Evolutionary conservation across 2,329 filamentous ascomycete genomes (phyloP).

Genomic region (Colletotrichum lupini): DNA sequence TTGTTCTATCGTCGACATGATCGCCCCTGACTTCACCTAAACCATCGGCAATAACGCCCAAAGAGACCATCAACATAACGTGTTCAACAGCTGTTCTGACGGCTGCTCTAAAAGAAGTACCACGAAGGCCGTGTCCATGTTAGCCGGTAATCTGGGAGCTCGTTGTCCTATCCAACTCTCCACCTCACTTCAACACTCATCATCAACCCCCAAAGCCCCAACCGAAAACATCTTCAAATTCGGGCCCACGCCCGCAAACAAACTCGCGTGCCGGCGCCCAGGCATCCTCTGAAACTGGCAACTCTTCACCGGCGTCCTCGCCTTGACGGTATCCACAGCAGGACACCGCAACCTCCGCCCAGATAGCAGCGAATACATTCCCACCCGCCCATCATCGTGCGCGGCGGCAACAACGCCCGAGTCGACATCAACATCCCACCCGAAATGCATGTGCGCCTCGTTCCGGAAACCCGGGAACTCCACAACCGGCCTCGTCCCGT

Average conservation of each 20-base stretch:
- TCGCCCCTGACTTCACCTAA: no score
- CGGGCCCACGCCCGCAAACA: slow-evolving; percentile 56
- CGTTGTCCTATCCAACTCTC: no score
- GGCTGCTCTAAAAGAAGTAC: no score
- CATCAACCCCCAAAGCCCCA: slow-evolving; percentile 44
- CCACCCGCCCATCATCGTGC: slow-evolving; percentile 60
- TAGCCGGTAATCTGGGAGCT: no score
- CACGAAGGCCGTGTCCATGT: neutral
- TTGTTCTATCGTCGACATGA: no score
- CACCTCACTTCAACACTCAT: slow-evolving; percentile 42
- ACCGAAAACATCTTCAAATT: slow-evolving; percentile 58
- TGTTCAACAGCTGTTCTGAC: no score
- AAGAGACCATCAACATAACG: no score
- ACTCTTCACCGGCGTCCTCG: slow-evolving; percentile 49
- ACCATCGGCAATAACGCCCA: no score
- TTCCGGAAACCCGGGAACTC: slow-evolving; percentile 63
- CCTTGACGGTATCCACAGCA: slow-evolving; percentile 39
- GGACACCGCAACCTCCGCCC: slow-evolving; percentile 51
- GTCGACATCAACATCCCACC: slow-evolving; percentile 61
- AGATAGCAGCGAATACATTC: slow-evolving; percentile 60
- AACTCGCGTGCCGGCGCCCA: slow-evolving; percentile 55
- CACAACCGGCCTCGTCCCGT: slow-evolving; percentile 52
- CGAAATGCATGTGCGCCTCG: slow-evolving; percentile 57
- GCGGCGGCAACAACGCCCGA: slow-evolving; percentile 64
- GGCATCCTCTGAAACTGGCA: slow-evolving; percentile 60